Evolutionary conservation across 2,329 filamentous ascomycete genomes (phyloP).

Genomic region (Penicillium sp.): DNA sequence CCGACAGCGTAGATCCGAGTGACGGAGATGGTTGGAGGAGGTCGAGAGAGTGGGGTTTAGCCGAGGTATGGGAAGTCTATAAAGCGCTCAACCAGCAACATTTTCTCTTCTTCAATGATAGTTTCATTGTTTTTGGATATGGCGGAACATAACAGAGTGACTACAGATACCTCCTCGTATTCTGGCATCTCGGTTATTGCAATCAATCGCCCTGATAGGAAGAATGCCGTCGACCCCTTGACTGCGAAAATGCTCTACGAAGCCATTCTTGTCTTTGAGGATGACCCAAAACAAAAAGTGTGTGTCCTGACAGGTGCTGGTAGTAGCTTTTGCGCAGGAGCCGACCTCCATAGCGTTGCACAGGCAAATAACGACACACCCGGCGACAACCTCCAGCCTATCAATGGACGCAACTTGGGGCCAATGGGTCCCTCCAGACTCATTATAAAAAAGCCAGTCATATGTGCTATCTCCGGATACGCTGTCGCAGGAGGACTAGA

Average conservation of each 20-base stretch:
- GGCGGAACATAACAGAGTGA: conserved; percentile 4
- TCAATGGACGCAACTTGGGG: conserved; percentile 42
- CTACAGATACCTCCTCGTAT: conserved; percentile 12
- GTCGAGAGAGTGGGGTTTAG: conserved; percentile 12
- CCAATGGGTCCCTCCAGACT: conserved; percentile 57
- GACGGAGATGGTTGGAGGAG: conserved; percentile 14
- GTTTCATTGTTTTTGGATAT: background rate
- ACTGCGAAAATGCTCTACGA: conserved; percentile 52
- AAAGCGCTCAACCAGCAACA: background rate
- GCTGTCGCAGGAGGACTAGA: conserved; percentile 58
- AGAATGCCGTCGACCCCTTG: conserved; percentile 54
- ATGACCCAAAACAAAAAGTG: conserved; percentile 53
- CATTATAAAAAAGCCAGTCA: conserved; percentile 53
- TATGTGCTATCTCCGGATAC: conserved; percentile 53
- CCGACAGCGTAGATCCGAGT: conserved; percentile 15
- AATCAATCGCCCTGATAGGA: conserved; percentile 52
- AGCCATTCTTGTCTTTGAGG: conserved; percentile 53
- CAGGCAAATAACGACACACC: conserved; percentile 13
- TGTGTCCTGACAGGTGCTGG: conserved; percentile 52
- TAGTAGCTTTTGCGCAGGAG: conserved; percentile 55
- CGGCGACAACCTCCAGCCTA: conserved; percentile 30
- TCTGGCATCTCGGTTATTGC: conserved; percentile 56
- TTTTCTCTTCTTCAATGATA: background rate
- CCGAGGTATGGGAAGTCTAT: conserved; percentile 8
- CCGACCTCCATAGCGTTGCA: conserved; percentile 52